A percentile compares a stretch with the other conserved stretches of the same genome.
Evolutionary conservation across 2,329 filamentous ascomycete genomes (phyloP).

Genomic region (Claviceps sp.): DNA sequence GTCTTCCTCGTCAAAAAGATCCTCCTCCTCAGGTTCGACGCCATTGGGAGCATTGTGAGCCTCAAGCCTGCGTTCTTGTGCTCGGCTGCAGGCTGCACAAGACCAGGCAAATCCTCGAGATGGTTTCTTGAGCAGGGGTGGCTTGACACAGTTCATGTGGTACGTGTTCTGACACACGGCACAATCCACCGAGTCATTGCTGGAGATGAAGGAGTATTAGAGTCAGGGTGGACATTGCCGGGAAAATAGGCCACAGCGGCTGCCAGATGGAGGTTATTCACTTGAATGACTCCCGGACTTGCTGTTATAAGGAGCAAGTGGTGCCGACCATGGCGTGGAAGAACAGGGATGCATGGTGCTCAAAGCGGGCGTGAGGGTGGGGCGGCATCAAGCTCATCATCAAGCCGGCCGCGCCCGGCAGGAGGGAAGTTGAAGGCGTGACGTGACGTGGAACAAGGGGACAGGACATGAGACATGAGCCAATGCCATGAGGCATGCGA

Average conservation of each 20-base stretch:
- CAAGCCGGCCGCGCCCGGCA: conserved; percentile 1
- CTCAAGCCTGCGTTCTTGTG: conserved; percentile 87
- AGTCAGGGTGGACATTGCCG: neutral
- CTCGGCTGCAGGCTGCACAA: conserved; percentile 87
- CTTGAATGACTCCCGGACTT: neutral
- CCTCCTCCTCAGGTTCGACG: conserved; percentile 56
- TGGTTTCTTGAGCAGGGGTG: conserved; percentile 85
- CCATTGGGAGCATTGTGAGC: conserved; percentile 73
- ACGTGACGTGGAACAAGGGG: neutral
- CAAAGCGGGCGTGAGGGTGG: conserved; percentile 4
- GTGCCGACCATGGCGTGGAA: conserved; percentile 3
- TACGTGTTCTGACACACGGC: conserved; percentile 91
- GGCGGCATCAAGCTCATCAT: neutral
- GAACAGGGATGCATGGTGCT: conserved; percentile 4
- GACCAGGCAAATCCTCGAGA: conserved; percentile 97
- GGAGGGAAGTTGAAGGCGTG: conserved; percentile 3
- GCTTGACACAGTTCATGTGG: conserved; percentile 95
- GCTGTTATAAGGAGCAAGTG: neutral
- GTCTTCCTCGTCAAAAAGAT: conserved; percentile 56
- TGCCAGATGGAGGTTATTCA: neutral
- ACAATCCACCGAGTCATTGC: conserved; percentile 91
- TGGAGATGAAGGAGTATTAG: conserved; percentile 20
- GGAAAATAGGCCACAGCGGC: neutral
- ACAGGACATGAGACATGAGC: neutral
- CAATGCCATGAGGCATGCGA: no score